Evolutionary conservation across 1,139 yeast species (phyloP).

Genomic region (Pichiaceae sp.): DNA sequence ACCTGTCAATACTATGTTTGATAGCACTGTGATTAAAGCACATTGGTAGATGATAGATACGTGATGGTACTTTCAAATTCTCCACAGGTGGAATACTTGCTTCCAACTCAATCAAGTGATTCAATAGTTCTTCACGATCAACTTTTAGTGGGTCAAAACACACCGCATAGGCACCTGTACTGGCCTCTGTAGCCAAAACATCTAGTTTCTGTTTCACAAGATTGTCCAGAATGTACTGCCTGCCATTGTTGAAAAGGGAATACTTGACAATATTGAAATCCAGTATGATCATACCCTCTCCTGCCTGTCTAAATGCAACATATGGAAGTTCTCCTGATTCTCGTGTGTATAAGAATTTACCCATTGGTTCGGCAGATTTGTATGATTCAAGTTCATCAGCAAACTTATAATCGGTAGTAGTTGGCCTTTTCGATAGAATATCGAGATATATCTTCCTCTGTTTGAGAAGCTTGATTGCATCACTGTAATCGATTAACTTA

Average conservation of each 20-base stretch:
- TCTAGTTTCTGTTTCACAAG: conserved; percentile 10
- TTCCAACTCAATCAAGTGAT: conserved; percentile 21
- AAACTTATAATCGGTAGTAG: conserved; percentile 11
- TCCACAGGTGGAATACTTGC: conserved; percentile 24
- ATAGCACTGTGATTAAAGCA: conserved; percentile 28
- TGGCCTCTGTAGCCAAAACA: conserved; percentile 22
- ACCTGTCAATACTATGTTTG: conserved; percentile 27
- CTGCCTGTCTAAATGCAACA: conserved; percentile 26
- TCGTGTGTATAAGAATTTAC: conserved; percentile 18
- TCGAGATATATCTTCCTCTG: conserved; percentile 19
- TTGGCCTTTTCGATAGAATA: conserved; percentile 15
- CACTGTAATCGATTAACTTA: conserved; percentile 22
- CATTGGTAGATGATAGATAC: conserved; percentile 25
- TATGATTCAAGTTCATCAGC: conserved; percentile 18
- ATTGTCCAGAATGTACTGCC: conserved; percentile 22
- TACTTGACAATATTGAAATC: conserved; percentile 27
- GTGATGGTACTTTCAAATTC: conserved; percentile 26
- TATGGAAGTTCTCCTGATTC: conserved; percentile 15
- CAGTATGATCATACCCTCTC: conserved; percentile 27
- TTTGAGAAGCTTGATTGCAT: conserved; percentile 21
- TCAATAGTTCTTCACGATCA: conserved; percentile 19
- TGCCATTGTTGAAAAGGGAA: conserved; percentile 26
- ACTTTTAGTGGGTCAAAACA: conserved; percentile 22
- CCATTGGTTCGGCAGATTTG: conserved; percentile 13
- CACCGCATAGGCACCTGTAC: conserved; percentile 26